Base-by-base conservation (phyloP, 352 stramenopile genomes). In the Globisporangium uncinulatum region DNA sequence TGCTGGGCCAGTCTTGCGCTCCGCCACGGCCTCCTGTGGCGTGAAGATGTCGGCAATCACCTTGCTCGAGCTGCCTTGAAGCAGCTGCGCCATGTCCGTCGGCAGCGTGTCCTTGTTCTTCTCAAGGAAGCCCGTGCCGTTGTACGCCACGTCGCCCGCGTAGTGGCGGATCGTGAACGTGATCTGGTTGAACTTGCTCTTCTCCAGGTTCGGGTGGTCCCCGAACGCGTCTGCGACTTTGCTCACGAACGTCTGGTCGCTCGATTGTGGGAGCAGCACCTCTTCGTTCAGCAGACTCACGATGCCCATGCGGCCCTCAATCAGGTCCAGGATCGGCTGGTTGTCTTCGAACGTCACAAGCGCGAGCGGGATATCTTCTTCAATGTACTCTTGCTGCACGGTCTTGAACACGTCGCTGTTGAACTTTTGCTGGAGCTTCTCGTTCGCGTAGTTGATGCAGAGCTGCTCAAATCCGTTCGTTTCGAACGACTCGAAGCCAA, bases 401-500 rank as follows among this genome's bases (percentile, higher is more conserved):
- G 95, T 73, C 71, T 98, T 97, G 70, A 98, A 97, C 45, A 97
- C 93, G 51, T 97, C 83, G 54, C 87, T 90, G 73, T 97, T 97
- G 52, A 92, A 89, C 65, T 91, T 88, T 53, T 89, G 75, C 67
- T 97, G 89, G 9, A 97, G 74, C 68, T 93, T 98, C 62, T 98
- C 94, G 62, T 98, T 98, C 46, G 87, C 92, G 54, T 96, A 98
- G 70, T 98, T 98, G 61, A 98, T 98, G 64, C 94, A 98, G 6
- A 98, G 73, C 63, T 99, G 96, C 73, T 98, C 94, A 14, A 48
- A 48, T 29, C 73, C 83, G 60, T 92, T 91, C 43, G 71, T 75
- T 39, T 95, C 70, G 56, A 98, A 98, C 50, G 73, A 88, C 70
- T 98, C 95, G 61, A 98, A 98, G 13, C 95, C 94, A 67, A 98